phyloP scores from a whole-genome alignment of 2,329 filamentous ascomycete genomes.

The Aspergillus sp. region DNA sequence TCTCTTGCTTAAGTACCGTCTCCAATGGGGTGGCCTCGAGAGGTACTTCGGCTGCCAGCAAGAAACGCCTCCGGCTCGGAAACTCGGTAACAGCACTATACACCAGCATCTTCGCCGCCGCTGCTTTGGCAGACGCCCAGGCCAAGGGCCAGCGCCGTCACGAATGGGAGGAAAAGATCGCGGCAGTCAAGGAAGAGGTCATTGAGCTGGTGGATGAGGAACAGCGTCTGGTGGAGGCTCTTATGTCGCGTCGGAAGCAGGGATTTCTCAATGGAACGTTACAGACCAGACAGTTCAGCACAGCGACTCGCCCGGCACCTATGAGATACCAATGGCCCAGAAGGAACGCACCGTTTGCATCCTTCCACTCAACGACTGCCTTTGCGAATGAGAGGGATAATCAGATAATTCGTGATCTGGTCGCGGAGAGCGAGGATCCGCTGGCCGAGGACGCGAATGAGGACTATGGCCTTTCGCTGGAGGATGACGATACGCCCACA shows the following conservation, averaged over 20 bases:
- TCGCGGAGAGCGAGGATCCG: conserved; percentile 6
- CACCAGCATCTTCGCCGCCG: conserved; percentile 46
- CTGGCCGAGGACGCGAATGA: conserved; percentile 17
- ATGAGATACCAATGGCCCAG: conserved; percentile 13
- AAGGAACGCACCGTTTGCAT: conserved; percentile 4
- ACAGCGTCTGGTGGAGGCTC: conserved; percentile 34
- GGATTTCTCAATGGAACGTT: conserved; percentile 21
- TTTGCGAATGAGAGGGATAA: not conserved
- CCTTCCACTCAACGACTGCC: conserved; percentile 2
- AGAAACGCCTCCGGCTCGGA: conserved; percentile 42
- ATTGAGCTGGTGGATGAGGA: conserved; percentile 43
- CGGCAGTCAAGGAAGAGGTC: conserved; percentile 45
- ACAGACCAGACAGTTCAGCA: conserved; percentile 30
- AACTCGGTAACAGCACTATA: conserved; percentile 48
- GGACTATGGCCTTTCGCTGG: conserved; percentile 20
- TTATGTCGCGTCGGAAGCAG: conserved; percentile 29
- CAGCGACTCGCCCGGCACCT: conserved; percentile 19
- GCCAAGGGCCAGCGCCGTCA: conserved; percentile 42
- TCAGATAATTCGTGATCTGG: conserved; percentile 6
- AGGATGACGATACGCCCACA: conserved; percentile 25
- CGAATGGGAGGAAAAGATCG: conserved; percentile 46
- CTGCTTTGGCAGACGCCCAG: conserved; percentile 43
- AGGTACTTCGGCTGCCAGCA: conserved; percentile 38
- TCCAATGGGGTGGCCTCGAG: conserved; percentile 39
- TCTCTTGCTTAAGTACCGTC: conserved; percentile 42